Percentiles rank a stretch among this genome's conserved stretches.
Conservation (phyloP, 495 filamentous ascomycete genomes). For the Hypomontagnella submonticulosa region DNA sequence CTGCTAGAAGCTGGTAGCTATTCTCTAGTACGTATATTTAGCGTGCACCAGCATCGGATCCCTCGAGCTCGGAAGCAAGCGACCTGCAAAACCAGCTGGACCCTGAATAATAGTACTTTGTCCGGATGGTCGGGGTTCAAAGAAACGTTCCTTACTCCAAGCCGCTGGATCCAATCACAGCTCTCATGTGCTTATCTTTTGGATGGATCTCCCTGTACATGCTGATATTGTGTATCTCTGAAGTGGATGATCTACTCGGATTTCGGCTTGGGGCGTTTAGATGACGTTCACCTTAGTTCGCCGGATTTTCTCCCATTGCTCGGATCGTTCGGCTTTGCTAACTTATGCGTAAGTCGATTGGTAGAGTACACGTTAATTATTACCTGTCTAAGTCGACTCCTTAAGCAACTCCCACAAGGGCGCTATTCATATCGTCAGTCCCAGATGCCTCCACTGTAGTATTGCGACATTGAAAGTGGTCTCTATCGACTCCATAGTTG, state of each 20-base stretch:
- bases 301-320: constrained; percentile 9
- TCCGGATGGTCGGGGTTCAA: constrained; percentile 16
- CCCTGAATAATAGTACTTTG: constrained; percentile 14
- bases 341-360: background rate
- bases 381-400: too few species aligned
- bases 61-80: constrained; percentile 1
- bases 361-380: too few species aligned
- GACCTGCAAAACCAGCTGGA: constrained; percentile 19
- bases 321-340: constrained; percentile 15
- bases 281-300: constrained; percentile 14
- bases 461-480: too few species aligned
- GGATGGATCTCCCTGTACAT: constrained; percentile 14
- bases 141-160: constrained; percentile 19
- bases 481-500: too few species aligned
- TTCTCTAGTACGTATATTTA: constrained; percentile 19
- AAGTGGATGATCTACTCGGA: constrained; percentile 11
- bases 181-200: constrained; percentile 29
- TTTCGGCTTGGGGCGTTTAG: constrained; percentile 16
- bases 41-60: constrained; percentile 10
- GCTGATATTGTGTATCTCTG: background rate
- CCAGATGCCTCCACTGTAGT: too few species aligned
- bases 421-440: too few species aligned
- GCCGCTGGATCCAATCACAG: constrained; percentile 20
- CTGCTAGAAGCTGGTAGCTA: constrained; percentile 16
- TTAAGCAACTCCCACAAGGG: too few species aligned